These are phyloP conservation scores for Kazachstania kunashirensis DNA, from an alignment of 805 yeast species.

Conservation along the genomic window DNA sequence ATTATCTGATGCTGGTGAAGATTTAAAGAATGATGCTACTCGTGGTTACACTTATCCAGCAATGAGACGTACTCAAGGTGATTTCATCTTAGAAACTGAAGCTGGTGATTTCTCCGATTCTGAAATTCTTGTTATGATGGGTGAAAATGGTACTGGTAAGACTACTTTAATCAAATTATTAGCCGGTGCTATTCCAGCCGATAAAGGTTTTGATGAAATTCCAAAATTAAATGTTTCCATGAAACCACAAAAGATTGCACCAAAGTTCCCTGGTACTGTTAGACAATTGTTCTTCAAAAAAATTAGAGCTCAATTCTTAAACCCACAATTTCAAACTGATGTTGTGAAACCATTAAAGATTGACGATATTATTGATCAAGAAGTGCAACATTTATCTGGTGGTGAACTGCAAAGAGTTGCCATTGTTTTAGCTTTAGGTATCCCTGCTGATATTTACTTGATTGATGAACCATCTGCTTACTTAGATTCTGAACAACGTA, in stretches of 20 bases:
- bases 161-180: constrained; percentile 92
- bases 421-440: constrained; percentile 87
- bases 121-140: constrained; percentile 98
- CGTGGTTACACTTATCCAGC: constrained; percentile 68
- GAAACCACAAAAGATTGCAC: constrained; percentile 99
- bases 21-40: constrained; percentile 64
- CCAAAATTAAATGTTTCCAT: constrained; percentile 88
- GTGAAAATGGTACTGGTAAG: constrained; percentile 99
- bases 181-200: constrained; percentile 90
- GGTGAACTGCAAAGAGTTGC: constrained; percentile 99
- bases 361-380: constrained; percentile 93
- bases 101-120: constrained; percentile 90
- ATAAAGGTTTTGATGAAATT: constrained; percentile 59
- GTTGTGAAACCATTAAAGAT: constrained; percentile 91
- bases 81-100: constrained; percentile 75
- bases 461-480: constrained; percentile 99
- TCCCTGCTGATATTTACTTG: constrained; percentile 89
- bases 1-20: constrained; percentile 81
- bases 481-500: constrained; percentile 98
- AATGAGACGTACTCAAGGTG: constrained; percentile 91
- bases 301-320: constrained; percentile 86
- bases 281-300: constrained; percentile 95
- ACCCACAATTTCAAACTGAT: constrained; percentile 97
- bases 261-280: constrained; percentile 97
- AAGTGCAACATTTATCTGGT: constrained; percentile 95